Evolutionary conservation across 345 rosid genomes (phyloP).

Genomic region (Bruguiera gymnorhiza): DNA sequence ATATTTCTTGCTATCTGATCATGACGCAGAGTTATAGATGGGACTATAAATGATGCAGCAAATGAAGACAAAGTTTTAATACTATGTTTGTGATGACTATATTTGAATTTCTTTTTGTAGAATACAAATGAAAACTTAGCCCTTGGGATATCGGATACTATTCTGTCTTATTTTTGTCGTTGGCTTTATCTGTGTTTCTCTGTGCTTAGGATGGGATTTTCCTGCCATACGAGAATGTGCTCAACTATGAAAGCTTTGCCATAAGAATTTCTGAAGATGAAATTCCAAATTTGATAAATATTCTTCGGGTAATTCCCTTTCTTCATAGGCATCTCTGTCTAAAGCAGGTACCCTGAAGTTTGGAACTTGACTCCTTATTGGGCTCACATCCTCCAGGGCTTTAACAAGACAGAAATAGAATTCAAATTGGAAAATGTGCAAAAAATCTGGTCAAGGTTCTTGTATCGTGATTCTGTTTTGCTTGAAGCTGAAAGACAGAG

Average conservation of each 20-base stretch:
- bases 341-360: neutral
- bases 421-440: slow-evolving; percentile 63
- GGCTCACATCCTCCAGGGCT: slow-evolving; percentile 41
- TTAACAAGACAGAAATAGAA: slow-evolving; percentile 68
- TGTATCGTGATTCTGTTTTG: slow-evolving; percentile 71
- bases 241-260: slow-evolving; percentile 92
- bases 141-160: neutral
- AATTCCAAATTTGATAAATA: slow-evolving; percentile 78
- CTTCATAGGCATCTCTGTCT: neutral
- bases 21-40: neutral
- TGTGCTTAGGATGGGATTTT: slow-evolving; percentile 80
- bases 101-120: no score
- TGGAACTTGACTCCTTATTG: slow-evolving; percentile 7
- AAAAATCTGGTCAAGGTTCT: slow-evolving; percentile 86
- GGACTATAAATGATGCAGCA: neutral
- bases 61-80: no score
- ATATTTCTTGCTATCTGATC: neutral
- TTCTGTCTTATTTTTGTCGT: neutral
- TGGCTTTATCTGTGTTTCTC: slow-evolving; percentile 16
- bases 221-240: slow-evolving; percentile 89
- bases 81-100: no score
- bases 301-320: slow-evolving; percentile 64
- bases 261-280: slow-evolving; percentile 78
- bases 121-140: neutral
- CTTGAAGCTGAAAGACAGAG: slow-evolving; percentile 89